Evolutionary conservation across 352 stramenopile genomes (phyloP).

Genomic region (Pythium pyrilobum): DNA sequence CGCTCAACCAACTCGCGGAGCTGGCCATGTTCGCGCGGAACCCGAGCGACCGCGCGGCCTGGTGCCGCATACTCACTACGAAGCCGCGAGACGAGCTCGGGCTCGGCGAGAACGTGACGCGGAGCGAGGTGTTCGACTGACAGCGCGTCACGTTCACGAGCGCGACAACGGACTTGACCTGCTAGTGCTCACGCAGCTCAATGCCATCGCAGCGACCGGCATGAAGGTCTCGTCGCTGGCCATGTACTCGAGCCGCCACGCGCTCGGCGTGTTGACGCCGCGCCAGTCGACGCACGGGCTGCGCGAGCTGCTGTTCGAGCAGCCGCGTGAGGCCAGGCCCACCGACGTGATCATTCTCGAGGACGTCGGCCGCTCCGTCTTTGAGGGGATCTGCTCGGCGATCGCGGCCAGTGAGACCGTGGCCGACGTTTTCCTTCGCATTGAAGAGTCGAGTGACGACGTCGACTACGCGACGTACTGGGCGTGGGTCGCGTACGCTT

Average conservation of each 20-base stretch:
- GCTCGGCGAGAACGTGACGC: too few relatives aligned
- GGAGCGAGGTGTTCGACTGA: too few relatives aligned
- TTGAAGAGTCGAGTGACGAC: background rate
- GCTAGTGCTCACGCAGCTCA: too few relatives aligned
- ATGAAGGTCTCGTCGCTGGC: too few relatives aligned
- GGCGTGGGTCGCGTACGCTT: slow-evolving; percentile 2
- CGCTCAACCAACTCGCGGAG: background rate
- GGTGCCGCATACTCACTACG: too few relatives aligned
- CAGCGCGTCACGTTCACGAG: too few relatives aligned
- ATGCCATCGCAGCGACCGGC: background rate
- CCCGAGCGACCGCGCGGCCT: too few relatives aligned
- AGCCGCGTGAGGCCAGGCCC: background rate
- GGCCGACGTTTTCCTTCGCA: background rate
- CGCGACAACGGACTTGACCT: too few relatives aligned
- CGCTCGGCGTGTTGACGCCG: background rate
- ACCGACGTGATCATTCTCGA: background rate
- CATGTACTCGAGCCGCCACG: too few relatives aligned
- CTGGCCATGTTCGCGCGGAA: too few relatives aligned
- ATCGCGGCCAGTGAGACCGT: background rate
- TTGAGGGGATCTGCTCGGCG: background rate
- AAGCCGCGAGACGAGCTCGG: too few relatives aligned
- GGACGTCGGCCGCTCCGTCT: background rate
- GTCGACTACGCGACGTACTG: background rate
- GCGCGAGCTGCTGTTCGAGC: background rate
- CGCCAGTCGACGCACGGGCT: background rate